Base-by-base conservation (phyloP, 441 rosid genomes). In the Populus tomentosa region DNA sequence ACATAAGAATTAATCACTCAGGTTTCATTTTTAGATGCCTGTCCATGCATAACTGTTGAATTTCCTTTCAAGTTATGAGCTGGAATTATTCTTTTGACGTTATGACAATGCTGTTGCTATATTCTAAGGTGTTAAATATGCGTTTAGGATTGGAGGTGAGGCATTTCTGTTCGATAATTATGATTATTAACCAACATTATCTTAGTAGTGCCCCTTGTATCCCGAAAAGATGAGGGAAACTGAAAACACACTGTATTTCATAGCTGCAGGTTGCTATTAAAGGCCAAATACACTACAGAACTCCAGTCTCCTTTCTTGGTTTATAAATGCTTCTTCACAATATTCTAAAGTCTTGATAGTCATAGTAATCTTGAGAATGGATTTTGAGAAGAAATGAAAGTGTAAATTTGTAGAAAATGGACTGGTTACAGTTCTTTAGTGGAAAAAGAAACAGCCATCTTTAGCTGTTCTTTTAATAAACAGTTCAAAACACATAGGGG, bases 231-330 rank as follows among this genome's bases (percentile, higher is more conserved):
- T 6, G 42, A 9, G 16, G 63, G 36, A 66, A 72, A 20, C 66
- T 71, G 46, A 77, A 61, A 40, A 21, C 32, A 16, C 33, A 59
- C 23, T 38, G 23, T 40, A 59, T 66, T 67, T 73, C 70, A n/a
- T 78, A 30, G 36, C 30, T 11, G 61, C 62, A 62, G 21, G 70
- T 71, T 24, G 35, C 75, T 33, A 23, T 71, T 33, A 18, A 77
- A 64, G 18, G 30, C 10, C 10, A 32, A 40, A 72, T 56, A 40
- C 59, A 33, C 28, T 40, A 16, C 61, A 40, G 10, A 33, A 33
- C 36, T 6, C 63, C 36, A 67, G 50, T 53, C n/a, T 59, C 53
- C 11, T 56, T 38, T 26, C 28, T 65, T n/a, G 42, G 23, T 23
- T 35, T 56, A 46, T 59, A 1, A 9, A 13, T 24, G 13, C 11